phyloP scores from a whole-genome alignment of 2,329 filamentous ascomycete species.

The Cadophora malorum region DNA sequence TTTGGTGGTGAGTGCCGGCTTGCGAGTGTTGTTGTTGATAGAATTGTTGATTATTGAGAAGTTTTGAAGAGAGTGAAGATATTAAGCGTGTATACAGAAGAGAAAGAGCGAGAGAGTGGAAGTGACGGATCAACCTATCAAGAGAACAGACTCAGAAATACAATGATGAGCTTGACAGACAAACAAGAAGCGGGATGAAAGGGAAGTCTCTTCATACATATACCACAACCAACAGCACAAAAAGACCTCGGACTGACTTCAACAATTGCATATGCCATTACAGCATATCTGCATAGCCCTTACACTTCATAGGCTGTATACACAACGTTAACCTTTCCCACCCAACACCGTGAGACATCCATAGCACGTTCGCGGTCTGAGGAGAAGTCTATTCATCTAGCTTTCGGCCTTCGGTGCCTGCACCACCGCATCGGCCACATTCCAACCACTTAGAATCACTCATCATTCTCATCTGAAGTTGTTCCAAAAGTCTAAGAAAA shows the following conservation, averaged over 20 bases:
- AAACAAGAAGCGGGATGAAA: neutral
- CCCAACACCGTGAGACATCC: neutral
- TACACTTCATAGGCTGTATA: no score
- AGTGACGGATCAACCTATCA: constrained; percentile 16
- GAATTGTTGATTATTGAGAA: neutral
- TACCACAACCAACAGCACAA: neutral
- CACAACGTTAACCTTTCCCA: neutral
- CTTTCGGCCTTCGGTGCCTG: neutral
- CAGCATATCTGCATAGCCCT: neutral
- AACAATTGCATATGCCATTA: neutral
- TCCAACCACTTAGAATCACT: constrained; percentile 2
- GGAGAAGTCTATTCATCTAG: constrained; percentile 12
- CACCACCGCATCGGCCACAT: neutral
- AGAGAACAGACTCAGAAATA: no score
- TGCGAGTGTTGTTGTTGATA: neutral
- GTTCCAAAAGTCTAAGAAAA: neutral
- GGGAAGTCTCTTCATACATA: neutral
- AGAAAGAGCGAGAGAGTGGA: neutral
- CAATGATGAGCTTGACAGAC: neutral
- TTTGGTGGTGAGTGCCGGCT: neutral
- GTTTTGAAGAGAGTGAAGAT: neutral
- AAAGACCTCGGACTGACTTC: neutral
- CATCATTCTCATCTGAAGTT: neutral
- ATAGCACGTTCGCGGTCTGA: neutral
- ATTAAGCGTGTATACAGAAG: neutral